Conservation (phyloP, 768 basidiomycete genomes). For the Boletus eberwhitei region DNA sequence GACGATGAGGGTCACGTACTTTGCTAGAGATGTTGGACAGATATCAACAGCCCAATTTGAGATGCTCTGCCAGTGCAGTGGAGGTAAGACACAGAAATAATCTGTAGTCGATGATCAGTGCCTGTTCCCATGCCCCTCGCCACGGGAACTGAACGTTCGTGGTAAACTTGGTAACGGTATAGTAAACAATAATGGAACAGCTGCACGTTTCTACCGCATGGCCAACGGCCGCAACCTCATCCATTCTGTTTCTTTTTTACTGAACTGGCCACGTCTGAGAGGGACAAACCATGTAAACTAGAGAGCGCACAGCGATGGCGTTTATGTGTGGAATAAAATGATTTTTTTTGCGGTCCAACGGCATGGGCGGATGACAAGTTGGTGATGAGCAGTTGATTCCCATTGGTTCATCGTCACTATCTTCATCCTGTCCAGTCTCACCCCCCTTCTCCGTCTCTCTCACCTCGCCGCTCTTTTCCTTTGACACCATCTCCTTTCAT, state of each 20-base stretch:
- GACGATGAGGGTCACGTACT: not conserved
- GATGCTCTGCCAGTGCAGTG: not conserved
- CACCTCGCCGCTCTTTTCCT: conserved; percentile 21
- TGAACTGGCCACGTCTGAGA: not conserved
- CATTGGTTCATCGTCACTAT: not conserved
- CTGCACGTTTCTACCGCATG: conserved; percentile 13
- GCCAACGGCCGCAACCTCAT: not conserved
- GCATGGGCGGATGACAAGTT: conserved; percentile 15
- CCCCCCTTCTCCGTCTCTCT: conserved; percentile 10
- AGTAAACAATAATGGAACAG: not conserved
- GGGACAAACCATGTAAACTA: not conserved
- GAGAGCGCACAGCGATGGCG: not conserved
- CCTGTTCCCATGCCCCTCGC: not conserved
- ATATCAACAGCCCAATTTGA: not conserved
- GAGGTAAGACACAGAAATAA: not conserved
- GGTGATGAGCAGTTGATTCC: not conserved
- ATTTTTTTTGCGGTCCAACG: not conserved
- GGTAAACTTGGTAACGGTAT: not conserved
- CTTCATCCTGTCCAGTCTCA: conserved; percentile 1
- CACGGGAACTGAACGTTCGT: not conserved
- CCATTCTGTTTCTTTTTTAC: not conserved
- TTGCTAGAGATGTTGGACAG: not conserved
- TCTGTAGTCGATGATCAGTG: not conserved
- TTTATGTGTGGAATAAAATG: not conserved
- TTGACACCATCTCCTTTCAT: not conserved